These are phyloP conservation scores for Cystoisospora suis DNA, from an alignment of 169 alveolate species.

Conservation along the genomic window DNA sequence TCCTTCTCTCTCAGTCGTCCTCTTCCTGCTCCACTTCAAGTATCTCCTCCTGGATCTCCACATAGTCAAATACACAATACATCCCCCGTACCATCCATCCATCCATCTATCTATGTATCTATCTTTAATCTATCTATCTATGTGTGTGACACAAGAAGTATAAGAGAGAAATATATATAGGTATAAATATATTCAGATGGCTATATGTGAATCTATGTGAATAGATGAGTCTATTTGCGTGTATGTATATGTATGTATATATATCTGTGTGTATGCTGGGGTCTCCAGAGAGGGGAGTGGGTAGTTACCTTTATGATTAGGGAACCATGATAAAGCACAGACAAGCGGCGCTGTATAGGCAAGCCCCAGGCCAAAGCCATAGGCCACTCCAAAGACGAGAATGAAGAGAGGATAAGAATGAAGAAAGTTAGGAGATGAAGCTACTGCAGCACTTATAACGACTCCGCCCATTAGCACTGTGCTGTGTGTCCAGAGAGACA, in stretches of 20 bases:
- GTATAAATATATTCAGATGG: no score
- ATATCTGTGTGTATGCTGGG: background rate
- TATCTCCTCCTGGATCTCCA: no score
- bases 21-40: no score
- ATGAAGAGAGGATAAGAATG: background rate
- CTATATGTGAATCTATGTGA: no score
- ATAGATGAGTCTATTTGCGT: background rate
- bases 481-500: background rate
- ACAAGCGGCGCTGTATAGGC: constrained; percentile 50
- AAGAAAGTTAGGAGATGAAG: background rate
- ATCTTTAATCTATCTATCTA: background rate
- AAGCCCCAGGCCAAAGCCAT: constrained; percentile 51
- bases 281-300: background rate
- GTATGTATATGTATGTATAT: background rate
- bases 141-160: no score
- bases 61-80: no score
- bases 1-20: no score
- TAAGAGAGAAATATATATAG: no score
- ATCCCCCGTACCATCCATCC: no score
- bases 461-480: constrained; percentile 27
- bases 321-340: constrained; percentile 47
- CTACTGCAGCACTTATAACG: constrained; percentile 7
- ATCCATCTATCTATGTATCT: background rate
- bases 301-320: constrained; percentile 20
- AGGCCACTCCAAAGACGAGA: constrained; percentile 14